Percentiles rank a stretch among this genome's conserved stretches.
Evolutionary conservation across 1,284 basidiomycete species (phyloP).

Genomic region (Heliocybe sulcata): DNA sequence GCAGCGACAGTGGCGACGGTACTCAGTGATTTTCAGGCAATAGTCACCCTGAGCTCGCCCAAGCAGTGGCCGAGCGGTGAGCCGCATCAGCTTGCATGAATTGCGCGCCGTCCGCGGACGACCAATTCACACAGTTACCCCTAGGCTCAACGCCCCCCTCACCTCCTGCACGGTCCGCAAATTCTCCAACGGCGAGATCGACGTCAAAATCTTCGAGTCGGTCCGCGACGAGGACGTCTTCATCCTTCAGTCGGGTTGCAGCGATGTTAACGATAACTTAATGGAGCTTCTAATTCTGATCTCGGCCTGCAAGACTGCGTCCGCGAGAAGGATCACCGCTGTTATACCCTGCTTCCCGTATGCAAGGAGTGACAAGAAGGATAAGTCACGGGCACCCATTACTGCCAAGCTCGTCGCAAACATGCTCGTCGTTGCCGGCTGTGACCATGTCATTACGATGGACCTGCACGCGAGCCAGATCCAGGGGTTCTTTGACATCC

Average conservation of each 20-base stretch:
- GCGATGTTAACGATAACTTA: conserved; percentile 77
- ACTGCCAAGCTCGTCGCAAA: conserved; percentile 98
- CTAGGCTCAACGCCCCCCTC: conserved; percentile 85
- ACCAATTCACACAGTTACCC: conserved; percentile 26
- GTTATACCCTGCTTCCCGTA: conserved; percentile 99
- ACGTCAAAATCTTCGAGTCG: conserved; percentile 89
- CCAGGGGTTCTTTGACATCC: conserved; percentile 99
- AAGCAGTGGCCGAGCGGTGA: conserved; percentile 92
- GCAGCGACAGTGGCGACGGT: conserved; percentile 9
- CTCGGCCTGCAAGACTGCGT: conserved; percentile 95
- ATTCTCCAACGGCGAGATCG: conserved; percentile 94
- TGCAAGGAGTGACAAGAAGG: conserved; percentile 97
- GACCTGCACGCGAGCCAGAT: conserved; percentile 98
- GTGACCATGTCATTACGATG: conserved; percentile 99
- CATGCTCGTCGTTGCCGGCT: conserved; percentile 94
- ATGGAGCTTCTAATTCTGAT: conserved; percentile 91
- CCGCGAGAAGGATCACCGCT: conserved; percentile 93
- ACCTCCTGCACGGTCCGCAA: conserved; percentile 91
- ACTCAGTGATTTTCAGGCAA: conserved; percentile 60
- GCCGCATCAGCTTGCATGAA: conserved; percentile 40
- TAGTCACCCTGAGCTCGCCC: conserved; percentile 95
- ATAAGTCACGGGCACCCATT: conserved; percentile 93
- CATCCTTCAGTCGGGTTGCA: conserved; percentile 84
- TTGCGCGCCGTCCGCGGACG: conserved; percentile 22
- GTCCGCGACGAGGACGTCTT: conserved; percentile 98